Evolutionary conservation across 1,139 yeast species (phyloP).

Genomic region (Nakaseomyces sp.): DNA sequence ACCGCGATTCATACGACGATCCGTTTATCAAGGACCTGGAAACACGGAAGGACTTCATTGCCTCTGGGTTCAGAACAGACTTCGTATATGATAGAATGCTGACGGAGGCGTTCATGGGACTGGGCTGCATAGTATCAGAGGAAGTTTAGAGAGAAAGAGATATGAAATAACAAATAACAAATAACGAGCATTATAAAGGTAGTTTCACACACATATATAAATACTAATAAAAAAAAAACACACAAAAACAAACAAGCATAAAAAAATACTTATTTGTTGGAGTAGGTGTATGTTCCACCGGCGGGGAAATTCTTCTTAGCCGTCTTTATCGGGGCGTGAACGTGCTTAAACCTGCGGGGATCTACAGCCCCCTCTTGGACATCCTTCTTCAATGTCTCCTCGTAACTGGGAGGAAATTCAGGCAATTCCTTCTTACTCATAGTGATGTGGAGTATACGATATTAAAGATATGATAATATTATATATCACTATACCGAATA

Average conservation of each 20-base stretch:
- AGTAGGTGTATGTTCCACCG: conserved; percentile 2
- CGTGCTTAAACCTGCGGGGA: conserved; percentile 7
- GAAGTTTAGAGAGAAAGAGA: conserved; percentile 38
- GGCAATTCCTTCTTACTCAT: conserved; percentile 9
- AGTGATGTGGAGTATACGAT: too few species aligned
- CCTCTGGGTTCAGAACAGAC: conserved; percentile 76
- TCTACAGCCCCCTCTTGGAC: not conserved
- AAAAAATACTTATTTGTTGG: too few species aligned
- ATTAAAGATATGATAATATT: too few species aligned
- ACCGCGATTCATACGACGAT: conserved; percentile 43
- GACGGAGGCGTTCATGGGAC: conserved; percentile 82
- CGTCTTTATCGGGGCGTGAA: conserved; percentile 4
- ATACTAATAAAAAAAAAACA: too few species aligned
- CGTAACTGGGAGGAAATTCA: conserved; percentile 22
- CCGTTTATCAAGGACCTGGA: conserved; percentile 54
- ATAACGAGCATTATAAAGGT: too few species aligned
- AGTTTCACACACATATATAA: conserved; percentile 4
- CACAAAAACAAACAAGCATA: too few species aligned
- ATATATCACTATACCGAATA: too few species aligned
- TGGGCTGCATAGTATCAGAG: conserved; percentile 66
- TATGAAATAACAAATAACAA: not conserved
- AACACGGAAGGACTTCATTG: conserved; percentile 60
- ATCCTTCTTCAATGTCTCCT: conserved; percentile 15
- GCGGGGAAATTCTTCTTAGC: not conserved
- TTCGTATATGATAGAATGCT: conserved; percentile 67